Conservation (phyloP, 148 eudicot genomes). For the Nyssa sinensis region DNA sequence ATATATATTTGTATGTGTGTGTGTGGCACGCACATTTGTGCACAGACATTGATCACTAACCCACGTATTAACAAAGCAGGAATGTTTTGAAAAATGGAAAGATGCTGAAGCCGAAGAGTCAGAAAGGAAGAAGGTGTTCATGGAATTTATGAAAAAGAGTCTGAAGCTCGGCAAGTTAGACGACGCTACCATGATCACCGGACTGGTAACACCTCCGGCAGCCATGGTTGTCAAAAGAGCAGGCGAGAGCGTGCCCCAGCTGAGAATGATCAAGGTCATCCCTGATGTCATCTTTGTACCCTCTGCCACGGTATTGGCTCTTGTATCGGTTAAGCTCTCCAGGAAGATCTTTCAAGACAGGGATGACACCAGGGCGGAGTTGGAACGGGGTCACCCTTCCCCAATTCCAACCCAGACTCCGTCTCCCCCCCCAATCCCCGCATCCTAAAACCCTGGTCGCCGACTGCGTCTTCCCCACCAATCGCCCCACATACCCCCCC, state of each 20-base stretch:
- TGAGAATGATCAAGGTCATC: slow-evolving; percentile 59
- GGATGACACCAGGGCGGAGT: too few species aligned
- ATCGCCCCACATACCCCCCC: too few species aligned
- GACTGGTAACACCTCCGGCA: slow-evolving; percentile 86
- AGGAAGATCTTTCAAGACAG: slow-evolving; percentile 46
- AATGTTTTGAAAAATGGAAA: slow-evolving; percentile 43
- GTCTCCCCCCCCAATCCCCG: too few species aligned
- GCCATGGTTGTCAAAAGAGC: slow-evolving; percentile 93
- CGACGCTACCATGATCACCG: slow-evolving; percentile 56
- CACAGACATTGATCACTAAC: neutral
- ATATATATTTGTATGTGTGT: too few species aligned
- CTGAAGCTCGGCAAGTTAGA: slow-evolving; percentile 59
- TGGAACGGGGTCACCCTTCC: too few species aligned
- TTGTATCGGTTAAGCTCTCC: slow-evolving; percentile 69
- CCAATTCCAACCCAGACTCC: too few species aligned
- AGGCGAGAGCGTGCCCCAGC: slow-evolving; percentile 71
- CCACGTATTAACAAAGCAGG: slow-evolving; percentile 27
- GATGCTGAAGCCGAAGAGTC: slow-evolving; percentile 21
- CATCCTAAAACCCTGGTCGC: too few species aligned
- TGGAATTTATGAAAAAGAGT: slow-evolving; percentile 50
- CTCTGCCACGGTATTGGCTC: slow-evolving; percentile 69
- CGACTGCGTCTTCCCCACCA: too few species aligned
- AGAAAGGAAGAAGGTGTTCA: slow-evolving; percentile 44
- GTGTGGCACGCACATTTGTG: too few species aligned
- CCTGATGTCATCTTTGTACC: slow-evolving; percentile 92